These are phyloP conservation scores for Sporothrix brasiliensis DNA, from an alignment of 2,329 filamentous ascomycete species.

Conservation along the genomic window DNA sequence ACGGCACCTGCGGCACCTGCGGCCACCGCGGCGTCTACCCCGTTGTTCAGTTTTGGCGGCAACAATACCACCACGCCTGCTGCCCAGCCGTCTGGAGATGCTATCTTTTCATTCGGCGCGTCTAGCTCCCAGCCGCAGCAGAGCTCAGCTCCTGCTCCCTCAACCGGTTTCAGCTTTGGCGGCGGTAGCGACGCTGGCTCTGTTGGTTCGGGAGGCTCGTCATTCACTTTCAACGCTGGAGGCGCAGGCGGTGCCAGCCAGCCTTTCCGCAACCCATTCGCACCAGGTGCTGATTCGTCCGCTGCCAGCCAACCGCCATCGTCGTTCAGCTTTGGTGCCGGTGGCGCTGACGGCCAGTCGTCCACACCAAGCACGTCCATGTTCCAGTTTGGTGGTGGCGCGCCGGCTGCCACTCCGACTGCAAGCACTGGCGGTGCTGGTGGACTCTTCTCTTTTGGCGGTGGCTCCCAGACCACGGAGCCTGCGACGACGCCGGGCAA, in stretches of 20 bases:
- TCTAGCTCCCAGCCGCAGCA: constrained; percentile 15
- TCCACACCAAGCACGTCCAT: constrained; percentile 32
- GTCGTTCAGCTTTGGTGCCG: constrained; percentile 47
- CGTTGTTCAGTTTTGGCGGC: constrained; percentile 33
- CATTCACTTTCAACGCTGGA: constrained; percentile 48
- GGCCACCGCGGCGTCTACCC: not conserved
- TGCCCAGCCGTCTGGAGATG: constrained; percentile 3
- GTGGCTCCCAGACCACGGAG: constrained; percentile 33
- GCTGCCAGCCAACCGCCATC: constrained; percentile 37
- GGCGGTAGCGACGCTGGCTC: constrained; percentile 33
- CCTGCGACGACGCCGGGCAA: constrained; percentile 37
- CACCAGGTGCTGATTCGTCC: constrained; percentile 37
- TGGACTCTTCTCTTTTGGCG: constrained; percentile 47
- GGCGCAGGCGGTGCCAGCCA: constrained; percentile 38
- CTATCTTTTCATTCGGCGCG: constrained; percentile 32
- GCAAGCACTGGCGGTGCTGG: constrained; percentile 22
- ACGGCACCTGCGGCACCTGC: not conserved
- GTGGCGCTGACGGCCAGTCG: constrained; percentile 32
- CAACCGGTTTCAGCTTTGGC: constrained; percentile 31
- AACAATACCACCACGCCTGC: constrained; percentile 7
- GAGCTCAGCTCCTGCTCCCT: not conserved
- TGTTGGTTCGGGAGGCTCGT: constrained; percentile 39
- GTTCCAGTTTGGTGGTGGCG: constrained; percentile 37
- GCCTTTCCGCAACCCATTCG: constrained; percentile 48
- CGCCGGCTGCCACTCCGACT: constrained; percentile 17